Evolutionary conservation across 768 basidiomycete genomes (phyloP), one percentile per base, ranked within the genome.

Genomic region (Rossbeevera mucosa): DNA sequence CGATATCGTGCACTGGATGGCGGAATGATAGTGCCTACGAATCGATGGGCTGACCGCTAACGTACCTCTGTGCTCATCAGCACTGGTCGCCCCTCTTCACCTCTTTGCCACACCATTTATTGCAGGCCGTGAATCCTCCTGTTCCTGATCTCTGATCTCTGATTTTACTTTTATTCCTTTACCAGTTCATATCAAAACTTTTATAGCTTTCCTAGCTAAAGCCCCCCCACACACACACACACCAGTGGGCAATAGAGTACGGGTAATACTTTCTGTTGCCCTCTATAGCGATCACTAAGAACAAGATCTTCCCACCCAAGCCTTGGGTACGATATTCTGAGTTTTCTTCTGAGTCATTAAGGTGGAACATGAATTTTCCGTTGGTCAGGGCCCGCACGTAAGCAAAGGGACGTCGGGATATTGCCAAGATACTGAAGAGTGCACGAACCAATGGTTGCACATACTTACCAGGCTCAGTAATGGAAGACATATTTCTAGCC

Each of bases 401-500:
- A 47, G 47, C 21, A 24, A 44, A 22, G 12, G n/a, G 33, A 36
- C n/a, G 20, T 41, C 16, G 20, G 38, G 16, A 7, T 45, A 33
- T n/a, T 36, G 14, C 25, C 30, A 48, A 44, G n/a, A n/a, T n/a
- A n/a, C n/a, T n/a, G 41, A 24, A 41, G 48, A 47, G 56, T 68
- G 62, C 60, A 11, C 69, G 69, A 42, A 65, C 61, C 33, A 70
- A 51, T 11, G 54, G 43, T n/a, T 54, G 53, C 13, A 58, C 62
- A 36, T 53, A 46, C 51, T 55, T 49, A 77, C 61, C 75, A 74
- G 77, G 8, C 64, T 67, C 29, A 60, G 61, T 9, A 74, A 61
- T 9, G 71, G 74, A 8, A 74, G 26, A 69, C 56, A 21, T 76
- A 59, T 56, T 72, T 72, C 74, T 74, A 77, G 47, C 74, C 76